Percentiles rank a stretch among this genome's conserved stretches.
These are phyloP conservation scores for Dipteronia sinensis DNA, from an alignment of 345 rosid genomes.

Conservation along the genomic window DNA sequence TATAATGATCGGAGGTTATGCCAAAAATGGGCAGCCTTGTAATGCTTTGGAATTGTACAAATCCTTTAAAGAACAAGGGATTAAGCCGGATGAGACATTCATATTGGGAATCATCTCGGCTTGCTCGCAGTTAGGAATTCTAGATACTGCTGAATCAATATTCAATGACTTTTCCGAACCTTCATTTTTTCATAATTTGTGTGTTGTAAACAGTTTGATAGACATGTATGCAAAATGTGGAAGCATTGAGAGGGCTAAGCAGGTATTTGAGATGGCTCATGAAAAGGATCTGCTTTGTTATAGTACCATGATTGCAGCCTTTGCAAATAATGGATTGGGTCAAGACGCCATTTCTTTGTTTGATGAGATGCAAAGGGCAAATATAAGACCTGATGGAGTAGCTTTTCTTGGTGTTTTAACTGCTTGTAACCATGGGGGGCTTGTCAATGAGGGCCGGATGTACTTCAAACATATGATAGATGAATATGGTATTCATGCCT, in stretches of 20 bases:
- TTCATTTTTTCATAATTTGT: conserved; percentile 16
- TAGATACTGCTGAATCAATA: conserved; percentile 22
- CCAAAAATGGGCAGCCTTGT: conserved; percentile 36
- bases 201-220: conserved; percentile 25
- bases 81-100: conserved; percentile 33
- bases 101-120: conserved; percentile 31
- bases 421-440: conserved; percentile 41
- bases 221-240: conserved; percentile 37
- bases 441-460: conserved; percentile 36
- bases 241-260: conserved; percentile 25
- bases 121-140: conserved; percentile 28
- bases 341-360: conserved; percentile 33
- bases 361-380: conserved; percentile 28
- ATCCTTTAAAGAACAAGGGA: conserved; percentile 22
- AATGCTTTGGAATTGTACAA: conserved; percentile 34
- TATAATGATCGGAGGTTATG: conserved; percentile 31
- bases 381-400: conserved; percentile 34
- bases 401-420: conserved; percentile 38
- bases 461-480: conserved; percentile 36
- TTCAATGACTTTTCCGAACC: conserved; percentile 10
- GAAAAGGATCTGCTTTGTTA: conserved; percentile 35
- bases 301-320: conserved; percentile 34
- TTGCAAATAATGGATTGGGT: conserved; percentile 38
- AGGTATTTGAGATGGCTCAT: conserved; percentile 27
- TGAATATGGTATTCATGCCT: conserved; percentile 33